Conservation (phyloP, 768 basidiomycete species). For the Xanthoconium stramineum region DNA sequence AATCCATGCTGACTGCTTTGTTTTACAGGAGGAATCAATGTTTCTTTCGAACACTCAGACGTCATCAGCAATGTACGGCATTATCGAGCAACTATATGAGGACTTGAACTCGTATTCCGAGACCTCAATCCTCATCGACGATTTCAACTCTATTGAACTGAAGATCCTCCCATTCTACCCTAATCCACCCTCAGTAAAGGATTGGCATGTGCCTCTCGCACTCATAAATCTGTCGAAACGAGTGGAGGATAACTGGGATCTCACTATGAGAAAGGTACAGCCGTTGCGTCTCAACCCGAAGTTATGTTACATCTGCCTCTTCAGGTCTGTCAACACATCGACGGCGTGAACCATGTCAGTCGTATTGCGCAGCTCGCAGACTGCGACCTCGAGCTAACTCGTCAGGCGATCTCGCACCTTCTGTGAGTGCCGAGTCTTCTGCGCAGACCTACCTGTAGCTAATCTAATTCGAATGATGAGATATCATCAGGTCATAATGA, state of each 20-base stretch:
- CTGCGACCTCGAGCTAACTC: conserved; percentile 77
- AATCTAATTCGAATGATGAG: conserved; percentile 37
- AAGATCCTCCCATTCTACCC: conserved; percentile 97
- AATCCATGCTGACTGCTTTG: conserved; percentile 2
- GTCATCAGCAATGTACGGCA: conserved; percentile 66
- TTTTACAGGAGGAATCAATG: conserved; percentile 75
- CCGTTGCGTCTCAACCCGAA: neutral
- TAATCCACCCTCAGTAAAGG: conserved; percentile 83
- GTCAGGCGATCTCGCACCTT: conserved; percentile 87
- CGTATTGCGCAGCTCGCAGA: conserved; percentile 90
- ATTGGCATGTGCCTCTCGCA: conserved; percentile 95
- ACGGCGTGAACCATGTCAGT: conserved; percentile 89
- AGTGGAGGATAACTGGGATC: conserved; percentile 91
- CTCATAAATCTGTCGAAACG: conserved; percentile 80
- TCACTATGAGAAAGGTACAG: conserved; percentile 84
- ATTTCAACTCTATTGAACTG: conserved; percentile 91
- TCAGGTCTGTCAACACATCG: conserved; percentile 73
- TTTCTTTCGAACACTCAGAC: conserved; percentile 78
- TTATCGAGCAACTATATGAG: conserved; percentile 95
- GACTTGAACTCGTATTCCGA: conserved; percentile 98
- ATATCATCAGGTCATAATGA: conserved; percentile 96
- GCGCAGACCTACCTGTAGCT: neutral
- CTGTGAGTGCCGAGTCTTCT: conserved; percentile 50
- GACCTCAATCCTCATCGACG: conserved; percentile 87
- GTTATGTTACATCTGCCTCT: neutral